Evolutionary conservation across 1,284 basidiomycete species (phyloP), one percentile per base, ranked within the genome.

Genomic region (Cryptococcus sp.): DNA sequence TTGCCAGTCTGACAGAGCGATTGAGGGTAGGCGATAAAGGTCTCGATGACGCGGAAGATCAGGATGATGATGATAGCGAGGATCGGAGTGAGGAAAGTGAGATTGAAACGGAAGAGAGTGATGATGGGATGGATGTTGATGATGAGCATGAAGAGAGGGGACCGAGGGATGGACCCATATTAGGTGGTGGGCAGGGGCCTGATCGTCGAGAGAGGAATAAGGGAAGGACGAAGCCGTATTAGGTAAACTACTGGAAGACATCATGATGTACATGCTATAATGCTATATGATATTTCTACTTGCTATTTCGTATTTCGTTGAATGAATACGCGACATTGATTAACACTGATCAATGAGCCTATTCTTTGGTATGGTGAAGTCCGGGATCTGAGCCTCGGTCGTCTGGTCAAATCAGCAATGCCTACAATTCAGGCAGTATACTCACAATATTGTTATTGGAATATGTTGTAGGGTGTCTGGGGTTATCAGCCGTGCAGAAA

Each of bases 31-130:
- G 74, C 13, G 69, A 76, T 50, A 59, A 60, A 3, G 65, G 62
- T 7, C 37, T 72, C 9, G 74, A 76, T 48, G 63, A 72, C 45
- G 65, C 70, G 53, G 69, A 65, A 18, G 72, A 70, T 37, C 63
- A 69, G 47, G 67, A 69, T 52, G 57, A 66, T 11, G 56, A 69
- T 28, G 67, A 66, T 41, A 59, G 62, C 11, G 62, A 67, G 49
- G 68, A 65, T 13, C 56, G 64, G 10, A 44, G 50, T 24, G 57
- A 50, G 21, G 61, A 64, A 47, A 47, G 55, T 45, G 71, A 72
- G 54, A 70, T 66, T 19, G 69, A 67, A 37, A 64, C 63, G 1
- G 68, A 72, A 19, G 50, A 57, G 23, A 56, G 53, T 28, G 45
- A 41, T 32, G 52, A 50, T 42, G 53, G 48, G 53, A 50, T 25